These are phyloP conservation scores for Penicillium sp. DNA, from an alignment of 2,329 filamentous ascomycete genomes.

Conservation along the genomic window DNA sequence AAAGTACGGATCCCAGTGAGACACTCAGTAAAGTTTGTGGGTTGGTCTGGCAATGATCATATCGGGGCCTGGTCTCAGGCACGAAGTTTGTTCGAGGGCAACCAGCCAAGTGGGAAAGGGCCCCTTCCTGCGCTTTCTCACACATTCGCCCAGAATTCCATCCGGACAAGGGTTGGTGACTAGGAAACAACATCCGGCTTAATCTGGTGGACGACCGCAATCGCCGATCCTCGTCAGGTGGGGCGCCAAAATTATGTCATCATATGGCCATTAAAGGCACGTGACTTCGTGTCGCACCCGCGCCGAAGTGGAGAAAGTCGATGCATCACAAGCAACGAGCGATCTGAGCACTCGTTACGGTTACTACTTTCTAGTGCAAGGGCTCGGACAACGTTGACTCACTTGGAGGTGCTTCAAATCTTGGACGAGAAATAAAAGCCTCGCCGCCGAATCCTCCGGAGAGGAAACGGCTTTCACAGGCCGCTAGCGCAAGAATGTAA, in stretches of 20 bases:
- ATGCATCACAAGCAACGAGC: constrained; percentile 20
- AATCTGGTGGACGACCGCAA: constrained; percentile 4
- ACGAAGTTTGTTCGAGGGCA: not conserved
- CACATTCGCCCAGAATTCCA: not conserved
- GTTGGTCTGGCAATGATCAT: constrained; percentile 7
- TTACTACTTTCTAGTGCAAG: not conserved
- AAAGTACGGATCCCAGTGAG: not conserved
- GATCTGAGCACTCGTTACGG: constrained; percentile 19
- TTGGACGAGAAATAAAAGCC: too few relatives aligned
- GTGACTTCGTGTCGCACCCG: constrained; percentile 30
- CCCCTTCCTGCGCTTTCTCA: constrained; percentile 5
- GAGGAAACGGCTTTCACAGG: not conserved
- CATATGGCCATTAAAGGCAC: constrained; percentile 11
- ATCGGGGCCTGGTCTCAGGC: constrained; percentile 2
- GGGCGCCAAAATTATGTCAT: constrained; percentile 18
- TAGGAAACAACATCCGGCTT: constrained; percentile 5
- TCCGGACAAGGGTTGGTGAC: not conserved
- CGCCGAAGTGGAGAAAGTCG: constrained; percentile 29
- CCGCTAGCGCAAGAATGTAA: constrained; percentile 24
- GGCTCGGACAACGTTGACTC: not conserved
- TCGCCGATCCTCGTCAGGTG: constrained; percentile 22
- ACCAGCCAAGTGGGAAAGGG: not conserved
- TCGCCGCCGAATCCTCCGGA: not conserved
- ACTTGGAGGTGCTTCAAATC: not conserved
- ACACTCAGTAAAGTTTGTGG: constrained; percentile 10